phyloP scores from a whole-genome alignment of 768 basidiomycete species.

The Lentinus brumalis region DNA sequence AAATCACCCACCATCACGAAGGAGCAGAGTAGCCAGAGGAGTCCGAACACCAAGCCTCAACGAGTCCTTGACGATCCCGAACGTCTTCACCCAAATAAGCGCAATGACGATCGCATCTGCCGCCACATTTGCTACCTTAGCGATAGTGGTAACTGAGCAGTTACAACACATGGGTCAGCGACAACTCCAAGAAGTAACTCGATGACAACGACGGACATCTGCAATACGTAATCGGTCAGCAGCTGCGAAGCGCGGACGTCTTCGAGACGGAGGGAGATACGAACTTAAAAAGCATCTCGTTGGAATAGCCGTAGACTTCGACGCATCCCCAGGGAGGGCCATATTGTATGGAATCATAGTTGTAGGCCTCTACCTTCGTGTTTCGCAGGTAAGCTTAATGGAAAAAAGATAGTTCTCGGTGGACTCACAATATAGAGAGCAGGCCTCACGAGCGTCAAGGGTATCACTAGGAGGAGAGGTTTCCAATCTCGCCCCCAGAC shows the following conservation, averaged over 20 bases:
- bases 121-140: constrained; percentile 3
- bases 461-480: constrained; percentile 12
- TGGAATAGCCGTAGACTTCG: neutral
- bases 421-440: constrained; percentile 13
- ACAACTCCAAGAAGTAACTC: too few species aligned
- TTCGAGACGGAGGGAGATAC: neutral
- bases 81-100: constrained; percentile 19
- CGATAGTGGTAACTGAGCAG: constrained; percentile 4
- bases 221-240: neutral
- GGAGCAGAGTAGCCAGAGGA: constrained; percentile 11
- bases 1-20: constrained; percentile 12
- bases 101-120: constrained; percentile 11
- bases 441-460: constrained; percentile 8
- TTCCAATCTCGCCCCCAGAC: constrained; percentile 22
- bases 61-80: constrained; percentile 2
- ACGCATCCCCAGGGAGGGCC: constrained; percentile 21
- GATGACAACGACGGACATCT: too few species aligned
- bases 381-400: neutral
- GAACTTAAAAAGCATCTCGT: neutral
- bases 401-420: too few species aligned
- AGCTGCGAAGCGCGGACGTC: neutral
- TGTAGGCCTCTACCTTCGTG: constrained; percentile 2
- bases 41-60: neutral
- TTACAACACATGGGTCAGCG: too few species aligned
- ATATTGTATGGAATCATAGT: constrained; percentile 8